phyloP scores from a whole-genome alignment of 2,329 filamentous ascomycete species.

The Colletotrichum melonis region DNA sequence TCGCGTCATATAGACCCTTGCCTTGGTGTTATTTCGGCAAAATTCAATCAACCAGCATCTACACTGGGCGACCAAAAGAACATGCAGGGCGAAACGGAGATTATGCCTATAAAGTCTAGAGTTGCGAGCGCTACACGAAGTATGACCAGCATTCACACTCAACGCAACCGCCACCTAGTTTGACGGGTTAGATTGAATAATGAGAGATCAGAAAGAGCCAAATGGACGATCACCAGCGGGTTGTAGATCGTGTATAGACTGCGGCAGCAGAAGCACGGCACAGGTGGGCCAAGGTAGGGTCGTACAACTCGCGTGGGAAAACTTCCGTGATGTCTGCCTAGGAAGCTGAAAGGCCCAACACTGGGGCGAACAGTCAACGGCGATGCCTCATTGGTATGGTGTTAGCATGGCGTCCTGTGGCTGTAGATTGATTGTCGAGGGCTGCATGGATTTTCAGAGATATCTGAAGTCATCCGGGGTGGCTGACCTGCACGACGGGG shows the following conservation, averaged over 20 bases:
- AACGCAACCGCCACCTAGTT: not conserved
- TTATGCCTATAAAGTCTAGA: not conserved
- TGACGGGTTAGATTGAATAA: not conserved
- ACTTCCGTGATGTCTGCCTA: not conserved
- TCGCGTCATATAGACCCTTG: not conserved
- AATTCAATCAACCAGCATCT: too few relatives aligned
- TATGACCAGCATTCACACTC: not conserved
- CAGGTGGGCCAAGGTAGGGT: not conserved
- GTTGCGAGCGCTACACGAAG: not conserved
- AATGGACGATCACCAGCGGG: not conserved
- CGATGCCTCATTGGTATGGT: not conserved
- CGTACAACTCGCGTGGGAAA: conserved; percentile 16
- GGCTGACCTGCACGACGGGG: not conserved
- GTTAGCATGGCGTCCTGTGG: not conserved
- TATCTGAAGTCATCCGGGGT: not conserved
- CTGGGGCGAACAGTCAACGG: not conserved
- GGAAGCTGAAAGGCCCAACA: not conserved
- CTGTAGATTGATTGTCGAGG: not conserved
- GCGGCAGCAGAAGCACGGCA: not conserved
- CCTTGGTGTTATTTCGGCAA: not conserved
- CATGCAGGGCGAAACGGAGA: not conserved
- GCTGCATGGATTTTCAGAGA: not conserved
- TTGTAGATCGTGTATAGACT: not conserved
- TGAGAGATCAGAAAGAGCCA: too few relatives aligned
- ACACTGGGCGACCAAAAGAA: not conserved